Evolutionary conservation across 2,329 filamentous ascomycete species (phyloP), one percentile per base, ranked within the genome.

Genomic region (Cladosporium sp.): DNA sequence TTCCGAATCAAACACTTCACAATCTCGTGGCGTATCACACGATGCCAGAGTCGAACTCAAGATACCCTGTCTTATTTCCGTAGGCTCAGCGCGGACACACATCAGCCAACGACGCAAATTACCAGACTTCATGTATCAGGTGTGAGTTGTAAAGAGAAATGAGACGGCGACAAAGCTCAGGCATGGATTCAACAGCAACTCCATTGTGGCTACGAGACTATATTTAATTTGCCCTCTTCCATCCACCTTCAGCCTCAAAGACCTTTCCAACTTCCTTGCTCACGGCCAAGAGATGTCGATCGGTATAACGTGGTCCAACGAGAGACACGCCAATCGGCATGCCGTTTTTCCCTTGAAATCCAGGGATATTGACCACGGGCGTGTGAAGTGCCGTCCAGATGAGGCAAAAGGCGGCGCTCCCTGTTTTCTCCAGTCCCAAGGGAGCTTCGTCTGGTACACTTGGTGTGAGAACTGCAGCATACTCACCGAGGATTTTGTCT

Each of bases 321-420:
- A 80, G 58, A 0, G 76, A 78, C 16, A 82, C 56, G 0, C 83
- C 83, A 32, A 86, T 72, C 0, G 83, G 83, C 71, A 86, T 64
- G 0, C 71, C 74, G 51, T 77, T 71, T 25, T 69, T 69, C 0
- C 83, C 82, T 29, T 70, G 64, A 55, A 86, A 85, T 0, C 81
- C 82, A 0, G 82, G 81, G 0, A 86, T 63, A 52, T 85, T 85
- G n/a, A 85, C 64, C 0, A 81, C 78, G 0, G 83, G 83, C 1
- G 73, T 77, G 53, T 86, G 82, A 12, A 85, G 64, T 6, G 66
- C 67, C 63, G 51, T 78, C 70, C 20, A 78, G 70, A 55, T 71
- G 76, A 0, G 58, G 55, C 76, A 77, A 51, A 80, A 79, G 0
- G 65, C 70, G 18, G 78, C 71, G 53, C 71, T 77, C 0, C 83